Base-by-base conservation (phyloP, 345 rosid genomes). In the Arabidopsis suecica region DNA sequence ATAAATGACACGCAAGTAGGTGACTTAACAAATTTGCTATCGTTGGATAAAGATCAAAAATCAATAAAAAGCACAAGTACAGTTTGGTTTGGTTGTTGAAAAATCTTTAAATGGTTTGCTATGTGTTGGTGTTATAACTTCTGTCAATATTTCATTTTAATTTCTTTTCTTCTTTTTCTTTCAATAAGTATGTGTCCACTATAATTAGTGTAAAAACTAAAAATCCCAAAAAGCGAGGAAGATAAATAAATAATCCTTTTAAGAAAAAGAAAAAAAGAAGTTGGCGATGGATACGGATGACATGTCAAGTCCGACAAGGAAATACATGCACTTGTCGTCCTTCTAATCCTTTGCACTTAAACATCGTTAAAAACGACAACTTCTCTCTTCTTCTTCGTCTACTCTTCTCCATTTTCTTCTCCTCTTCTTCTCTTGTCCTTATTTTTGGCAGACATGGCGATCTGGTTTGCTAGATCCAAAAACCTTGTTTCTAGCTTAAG, bases 391-490 rank as follows among this genome's bases (percentile, higher is more conserved):
- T 36, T 61, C 32, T 11, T 44, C 6, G 13, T 53, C 38, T 18
- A 57, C 41, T 48, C 68, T 68, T 41, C 20, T 5, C 22, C 56
- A 18, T 62, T 64, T 63, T 48, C 44, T 63, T 65, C 58, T 51
- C 55, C 22, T 68, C 18, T 45, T 58, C 9, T 51, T 8, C 44
- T 66, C 48, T 32, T 16, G 37, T 58, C 61, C 2, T 7, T 34
- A 20, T 9, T 14, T 60, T 32, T 5, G 1, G 23, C 44, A 38
- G 3, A 32, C 47, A 88, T 88, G 92, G 75, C 80, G 56, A 65
- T 78, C 7, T 83, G 81, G 88, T 58, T 82, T 5, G 37, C 79
- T 65, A 84, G 83, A 80, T 80, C 89, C 22, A 79, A 79, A 82
- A 53, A 16, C 41, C 55, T 80, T 22, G 62, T 65, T 13, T 74